Evolutionary conservation across 139 green algal genomes (phyloP).

Genomic region (Raphidocelis subcapitata): DNA sequence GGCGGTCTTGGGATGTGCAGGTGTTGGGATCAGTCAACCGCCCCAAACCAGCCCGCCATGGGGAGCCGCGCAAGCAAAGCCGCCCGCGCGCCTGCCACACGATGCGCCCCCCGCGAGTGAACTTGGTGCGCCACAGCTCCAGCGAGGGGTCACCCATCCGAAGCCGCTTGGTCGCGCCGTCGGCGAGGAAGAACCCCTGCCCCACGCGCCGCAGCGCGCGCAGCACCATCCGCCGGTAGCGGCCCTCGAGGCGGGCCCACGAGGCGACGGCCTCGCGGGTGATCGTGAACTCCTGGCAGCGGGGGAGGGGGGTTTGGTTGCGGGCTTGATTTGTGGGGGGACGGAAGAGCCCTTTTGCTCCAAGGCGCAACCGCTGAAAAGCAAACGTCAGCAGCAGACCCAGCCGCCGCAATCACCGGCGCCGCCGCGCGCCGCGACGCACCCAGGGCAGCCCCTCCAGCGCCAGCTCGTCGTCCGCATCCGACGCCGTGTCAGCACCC

Average conservation of each 20-base stretch:
- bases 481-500: no score
- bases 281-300: slow-evolving; percentile 57
- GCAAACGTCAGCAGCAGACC: no score
- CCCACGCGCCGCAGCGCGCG: slow-evolving; percentile 44
- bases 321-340: no score
- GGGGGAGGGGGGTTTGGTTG: no score
- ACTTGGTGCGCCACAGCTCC: slow-evolving; percentile 54
- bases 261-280: slow-evolving; percentile 34
- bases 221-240: slow-evolving; percentile 34
- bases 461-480: no score
- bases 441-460: no score
- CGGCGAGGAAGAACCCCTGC: slow-evolving; percentile 26
- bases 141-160: slow-evolving; percentile 11
- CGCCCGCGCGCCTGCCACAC: slow-evolving; percentile 49
- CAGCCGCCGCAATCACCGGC: no score
- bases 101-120: slow-evolving; percentile 41
- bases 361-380: no score
- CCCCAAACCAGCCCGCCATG: neutral
- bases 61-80: neutral
- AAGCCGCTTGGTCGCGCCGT: slow-evolving; percentile 32
- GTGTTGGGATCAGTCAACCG: neutral
- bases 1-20: neutral
- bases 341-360: no score
- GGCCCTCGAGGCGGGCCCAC: slow-evolving; percentile 37
- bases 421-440: no score